Percentiles rank a stretch among this genome's conserved stretches.
phyloP scores from a whole-genome alignment of 768 basidiomycete species.

The Auriscalpium orientale region DNA sequence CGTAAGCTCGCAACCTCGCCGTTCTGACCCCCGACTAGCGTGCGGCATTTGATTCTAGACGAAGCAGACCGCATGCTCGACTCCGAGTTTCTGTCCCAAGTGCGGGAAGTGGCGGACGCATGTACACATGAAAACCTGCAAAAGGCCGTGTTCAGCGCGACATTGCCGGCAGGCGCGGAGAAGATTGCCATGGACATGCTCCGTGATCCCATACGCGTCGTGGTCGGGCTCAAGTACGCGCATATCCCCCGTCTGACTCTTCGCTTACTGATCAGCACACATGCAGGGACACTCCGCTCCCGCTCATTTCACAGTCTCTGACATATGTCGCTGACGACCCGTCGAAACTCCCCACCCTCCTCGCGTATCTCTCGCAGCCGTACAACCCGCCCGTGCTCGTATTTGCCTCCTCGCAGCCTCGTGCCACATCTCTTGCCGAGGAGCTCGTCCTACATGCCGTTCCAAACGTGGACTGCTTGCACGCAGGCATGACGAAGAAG shows the following conservation, averaged over 20 bases:
- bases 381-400: conserved; percentile 89
- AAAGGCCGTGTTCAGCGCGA: conserved; percentile 92
- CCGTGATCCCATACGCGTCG: conserved; percentile 79
- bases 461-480: conserved; percentile 79
- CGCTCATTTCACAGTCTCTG: conserved; percentile 82
- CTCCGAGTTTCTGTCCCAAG: conserved; percentile 79
- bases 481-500: conserved; percentile 82
- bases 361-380: conserved; percentile 70
- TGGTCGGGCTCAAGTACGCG: conserved; percentile 92
- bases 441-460: conserved; percentile 76
- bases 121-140: conserved; percentile 65
- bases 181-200: conserved; percentile 83
- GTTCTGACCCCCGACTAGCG: conserved; percentile 37
- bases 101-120: conserved; percentile 77
- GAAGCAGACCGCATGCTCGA: conserved; percentile 92
- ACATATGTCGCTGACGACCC: conserved; percentile 89
- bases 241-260: neutral
- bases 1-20: neutral
- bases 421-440: conserved; percentile 71
- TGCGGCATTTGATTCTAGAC: conserved; percentile 80
- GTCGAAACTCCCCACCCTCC: conserved; percentile 88
- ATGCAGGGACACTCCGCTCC: conserved; percentile 84
- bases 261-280: neutral
- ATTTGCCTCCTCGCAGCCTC: conserved; percentile 86
- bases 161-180: conserved; percentile 83